These are phyloP conservation scores for Echeveria elegans DNA, from an alignment of 164 flowering plant species.

Conservation along the genomic window DNA sequence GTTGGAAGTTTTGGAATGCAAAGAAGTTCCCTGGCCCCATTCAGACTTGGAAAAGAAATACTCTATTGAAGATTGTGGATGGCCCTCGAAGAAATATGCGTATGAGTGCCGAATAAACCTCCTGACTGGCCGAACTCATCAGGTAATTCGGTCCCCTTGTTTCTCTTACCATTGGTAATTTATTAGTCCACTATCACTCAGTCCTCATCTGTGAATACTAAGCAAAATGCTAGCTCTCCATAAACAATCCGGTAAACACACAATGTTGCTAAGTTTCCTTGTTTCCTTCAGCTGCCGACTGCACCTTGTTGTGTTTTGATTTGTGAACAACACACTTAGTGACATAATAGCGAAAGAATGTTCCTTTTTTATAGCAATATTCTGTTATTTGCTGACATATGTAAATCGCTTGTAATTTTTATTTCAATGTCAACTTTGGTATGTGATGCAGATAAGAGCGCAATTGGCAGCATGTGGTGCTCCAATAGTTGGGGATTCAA, in stretches of 20 bases:
- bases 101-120: slow-evolving; percentile 86
- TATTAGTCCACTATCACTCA: background rate
- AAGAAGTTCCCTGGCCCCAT: slow-evolving; percentile 76
- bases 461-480: slow-evolving; percentile 88
- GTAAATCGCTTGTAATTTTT: background rate
- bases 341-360: background rate
- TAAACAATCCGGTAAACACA: background rate
- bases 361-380: background rate
- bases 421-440: background rate
- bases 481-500: slow-evolving; percentile 87
- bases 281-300: background rate
- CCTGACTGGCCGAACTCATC: slow-evolving; percentile 90
- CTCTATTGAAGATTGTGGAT: slow-evolving; percentile 56
- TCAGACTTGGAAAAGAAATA: slow-evolving; percentile 34
- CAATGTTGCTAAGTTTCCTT: background rate
- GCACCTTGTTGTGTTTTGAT: background rate
- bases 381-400: background rate
- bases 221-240: background rate
- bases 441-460: slow-evolving; percentile 64
- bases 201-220: background rate
- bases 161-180: background rate
- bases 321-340: background rate
- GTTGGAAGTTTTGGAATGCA: slow-evolving; percentile 86
- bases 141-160: slow-evolving; percentile 34
- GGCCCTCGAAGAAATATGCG: slow-evolving; percentile 72